phyloP scores from a whole-genome alignment of 1,139 yeast genomes.

The Meyerozyma sp. region DNA sequence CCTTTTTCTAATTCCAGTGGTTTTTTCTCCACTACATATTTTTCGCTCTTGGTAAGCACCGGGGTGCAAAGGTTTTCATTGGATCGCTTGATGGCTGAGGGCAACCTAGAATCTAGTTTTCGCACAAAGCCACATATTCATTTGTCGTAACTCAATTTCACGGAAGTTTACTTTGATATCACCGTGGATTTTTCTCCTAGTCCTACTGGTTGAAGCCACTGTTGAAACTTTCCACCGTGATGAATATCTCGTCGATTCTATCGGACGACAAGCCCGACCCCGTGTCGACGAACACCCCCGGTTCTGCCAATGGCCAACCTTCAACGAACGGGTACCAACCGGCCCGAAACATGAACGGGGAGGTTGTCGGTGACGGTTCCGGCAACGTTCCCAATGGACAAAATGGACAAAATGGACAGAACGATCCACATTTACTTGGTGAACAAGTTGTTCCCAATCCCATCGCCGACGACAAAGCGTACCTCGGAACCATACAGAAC shows the following conservation, averaged over 20 bases:
- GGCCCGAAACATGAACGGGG: conserved; percentile 2
- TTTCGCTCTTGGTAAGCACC: conserved; percentile 2
- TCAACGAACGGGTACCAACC: neutral
- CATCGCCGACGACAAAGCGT: neutral
- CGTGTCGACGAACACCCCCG: neutral
- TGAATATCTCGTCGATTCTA: conserved; percentile 41
- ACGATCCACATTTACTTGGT: neutral
- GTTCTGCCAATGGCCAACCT: neutral
- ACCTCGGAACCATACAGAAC: neutral
- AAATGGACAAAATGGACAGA: neutral
- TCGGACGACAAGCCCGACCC: conserved; percentile 17
- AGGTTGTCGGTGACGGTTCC: conserved; percentile 2
- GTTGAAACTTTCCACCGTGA: conserved; percentile 6
- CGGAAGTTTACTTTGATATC: neutral
- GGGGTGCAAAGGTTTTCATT: neutral
- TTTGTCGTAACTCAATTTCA: neutral
- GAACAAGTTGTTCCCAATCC: too few species aligned
- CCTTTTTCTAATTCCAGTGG: neutral
- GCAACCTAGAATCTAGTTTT: neutral
- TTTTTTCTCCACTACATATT: neutral
- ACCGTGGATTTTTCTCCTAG: neutral
- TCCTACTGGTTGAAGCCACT: neutral
- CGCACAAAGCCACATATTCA: neutral
- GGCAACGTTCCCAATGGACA: neutral
- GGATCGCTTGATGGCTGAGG: conserved; percentile 1